A percentile compares a stretch with the other conserved stretches of the same genome.
Conservation (phyloP, 495 filamentous ascomycete species). For the Penicillium chermesinum region DNA sequence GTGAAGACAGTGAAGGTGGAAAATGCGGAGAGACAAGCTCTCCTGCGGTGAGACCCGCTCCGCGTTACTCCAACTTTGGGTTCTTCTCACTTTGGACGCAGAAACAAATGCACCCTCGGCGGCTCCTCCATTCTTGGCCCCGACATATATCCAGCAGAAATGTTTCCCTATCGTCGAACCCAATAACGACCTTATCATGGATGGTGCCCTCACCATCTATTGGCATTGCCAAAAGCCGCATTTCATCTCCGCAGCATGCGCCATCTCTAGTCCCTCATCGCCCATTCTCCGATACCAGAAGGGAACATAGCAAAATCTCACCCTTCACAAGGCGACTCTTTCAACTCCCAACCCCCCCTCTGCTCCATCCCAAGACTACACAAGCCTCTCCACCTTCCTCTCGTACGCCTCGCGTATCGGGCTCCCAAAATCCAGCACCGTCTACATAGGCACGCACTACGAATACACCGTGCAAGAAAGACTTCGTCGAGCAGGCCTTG, state of each 20-base stretch:
- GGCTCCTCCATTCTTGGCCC: too few relatives aligned
- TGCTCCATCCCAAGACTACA: slow-evolving; percentile 51
- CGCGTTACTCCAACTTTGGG: neutral
- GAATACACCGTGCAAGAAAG: slow-evolving; percentile 69
- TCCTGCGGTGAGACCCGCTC: slow-evolving; percentile 20
- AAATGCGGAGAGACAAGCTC: slow-evolving; percentile 28
- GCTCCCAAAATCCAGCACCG: slow-evolving; percentile 33
- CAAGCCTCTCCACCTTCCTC: slow-evolving; percentile 66
- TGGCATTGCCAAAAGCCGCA: slow-evolving; percentile 10
- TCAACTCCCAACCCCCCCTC: slow-evolving; percentile 36
- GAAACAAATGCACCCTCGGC: neutral
- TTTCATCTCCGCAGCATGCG: neutral
- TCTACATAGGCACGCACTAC: slow-evolving; percentile 50
- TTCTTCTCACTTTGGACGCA: neutral
- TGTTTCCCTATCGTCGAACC: too few relatives aligned
- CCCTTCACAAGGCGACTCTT: slow-evolving; percentile 40
- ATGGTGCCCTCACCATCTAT: too few relatives aligned
- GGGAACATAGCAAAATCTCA: slow-evolving; percentile 17
- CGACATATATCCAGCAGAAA: too few relatives aligned
- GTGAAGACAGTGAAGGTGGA: slow-evolving; percentile 10
- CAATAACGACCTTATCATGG: too few relatives aligned
- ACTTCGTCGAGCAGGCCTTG: slow-evolving; percentile 59
- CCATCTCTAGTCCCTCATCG: slow-evolving; percentile 1
- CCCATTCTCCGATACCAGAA: slow-evolving; percentile 14
- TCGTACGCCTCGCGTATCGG: slow-evolving; percentile 54